Percentiles rank a stretch among this genome's conserved stretches.
Conservation (phyloP, 495 filamentous ascomycete genomes). For the Aspergillus bertholletiae region DNA sequence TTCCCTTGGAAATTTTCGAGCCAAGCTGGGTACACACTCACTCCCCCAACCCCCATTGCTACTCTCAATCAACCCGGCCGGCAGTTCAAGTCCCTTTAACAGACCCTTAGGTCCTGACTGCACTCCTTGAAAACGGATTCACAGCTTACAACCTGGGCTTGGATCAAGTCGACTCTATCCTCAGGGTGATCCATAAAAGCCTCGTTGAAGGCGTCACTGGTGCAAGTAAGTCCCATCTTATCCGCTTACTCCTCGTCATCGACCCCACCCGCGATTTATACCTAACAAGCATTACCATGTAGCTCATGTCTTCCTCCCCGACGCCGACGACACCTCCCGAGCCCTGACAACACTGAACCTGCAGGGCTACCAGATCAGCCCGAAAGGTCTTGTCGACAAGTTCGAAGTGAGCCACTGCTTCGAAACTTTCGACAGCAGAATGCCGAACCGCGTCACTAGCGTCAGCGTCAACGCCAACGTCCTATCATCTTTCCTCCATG, state of each 20-base stretch:
- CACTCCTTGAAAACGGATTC: constrained; percentile 9
- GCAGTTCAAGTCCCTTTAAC: background rate
- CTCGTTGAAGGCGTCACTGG: constrained; percentile 1
- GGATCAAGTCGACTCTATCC: background rate
- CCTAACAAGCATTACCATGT: background rate
- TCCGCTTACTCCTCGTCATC: background rate
- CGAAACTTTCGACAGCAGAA: constrained; percentile 2
- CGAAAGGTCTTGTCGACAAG: background rate
- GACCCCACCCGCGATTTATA: background rate
- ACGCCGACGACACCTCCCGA: constrained; percentile 5
- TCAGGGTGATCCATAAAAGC: background rate
- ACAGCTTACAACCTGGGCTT: background rate
- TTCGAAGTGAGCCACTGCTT: constrained; percentile 3
- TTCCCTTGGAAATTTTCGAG: constrained; percentile 6
- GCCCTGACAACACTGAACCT: background rate
- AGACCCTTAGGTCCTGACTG: background rate
- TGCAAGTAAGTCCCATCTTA: constrained; percentile 1
- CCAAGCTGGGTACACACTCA: constrained; percentile 1
- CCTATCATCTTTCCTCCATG: background rate
- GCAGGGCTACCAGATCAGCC: background rate
- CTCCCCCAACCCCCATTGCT: background rate
- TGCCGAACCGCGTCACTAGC: constrained; percentile 3
- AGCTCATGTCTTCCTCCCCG: background rate
- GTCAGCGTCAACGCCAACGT: constrained; percentile 9
- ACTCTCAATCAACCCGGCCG: background rate